Evolutionary conservation across 2,329 filamentous ascomycete genomes (phyloP).

Genomic region (Westerdykella ornata): DNA sequence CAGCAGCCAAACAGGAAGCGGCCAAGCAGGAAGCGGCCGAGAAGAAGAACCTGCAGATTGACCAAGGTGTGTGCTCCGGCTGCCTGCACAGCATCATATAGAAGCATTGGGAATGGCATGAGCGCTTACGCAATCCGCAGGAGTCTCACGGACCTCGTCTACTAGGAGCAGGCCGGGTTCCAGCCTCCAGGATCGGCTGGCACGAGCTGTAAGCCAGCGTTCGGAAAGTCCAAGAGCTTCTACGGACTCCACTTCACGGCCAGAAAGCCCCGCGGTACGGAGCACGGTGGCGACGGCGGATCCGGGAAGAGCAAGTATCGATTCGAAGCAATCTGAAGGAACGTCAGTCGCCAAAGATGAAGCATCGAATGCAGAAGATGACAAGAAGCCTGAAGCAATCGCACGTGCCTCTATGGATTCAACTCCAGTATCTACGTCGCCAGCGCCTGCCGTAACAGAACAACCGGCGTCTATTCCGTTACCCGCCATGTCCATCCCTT

Average conservation of each 20-base stretch:
- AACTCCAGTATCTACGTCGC: slow-evolving; percentile 10
- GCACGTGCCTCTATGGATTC: slow-evolving; percentile 26
- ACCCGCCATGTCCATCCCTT: slow-evolving; percentile 28
- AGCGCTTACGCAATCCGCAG: slow-evolving; percentile 30
- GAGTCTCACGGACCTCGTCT: slow-evolving; percentile 57
- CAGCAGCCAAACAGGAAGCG: slow-evolving; percentile 30
- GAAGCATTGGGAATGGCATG: not conserved
- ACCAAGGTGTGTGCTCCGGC: slow-evolving; percentile 24
- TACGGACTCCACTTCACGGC: slow-evolving; percentile 47
- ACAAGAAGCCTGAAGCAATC: slow-evolving; percentile 7
- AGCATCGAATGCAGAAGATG: slow-evolving; percentile 10
- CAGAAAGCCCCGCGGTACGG: slow-evolving; percentile 47
- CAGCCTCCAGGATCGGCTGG: slow-evolving; percentile 79
- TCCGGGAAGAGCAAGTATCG: slow-evolving; percentile 42
- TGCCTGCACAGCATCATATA: not conserved
- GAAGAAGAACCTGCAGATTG: slow-evolving; percentile 23
- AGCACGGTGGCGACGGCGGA: slow-evolving; percentile 18
- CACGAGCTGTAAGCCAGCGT: slow-evolving; percentile 76
- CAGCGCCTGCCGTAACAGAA: slow-evolving; percentile 27
- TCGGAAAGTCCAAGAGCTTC: slow-evolving; percentile 47
- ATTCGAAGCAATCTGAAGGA: slow-evolving; percentile 34
- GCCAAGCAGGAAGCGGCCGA: slow-evolving; percentile 24
- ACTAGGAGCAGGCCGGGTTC: slow-evolving; percentile 62
- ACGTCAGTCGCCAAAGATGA: slow-evolving; percentile 11
- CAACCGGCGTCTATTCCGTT: slow-evolving; percentile 28